phyloP scores from a whole-genome alignment of 2,329 filamentous ascomycete genomes.

The Metarhizium anisopliae region DNA sequence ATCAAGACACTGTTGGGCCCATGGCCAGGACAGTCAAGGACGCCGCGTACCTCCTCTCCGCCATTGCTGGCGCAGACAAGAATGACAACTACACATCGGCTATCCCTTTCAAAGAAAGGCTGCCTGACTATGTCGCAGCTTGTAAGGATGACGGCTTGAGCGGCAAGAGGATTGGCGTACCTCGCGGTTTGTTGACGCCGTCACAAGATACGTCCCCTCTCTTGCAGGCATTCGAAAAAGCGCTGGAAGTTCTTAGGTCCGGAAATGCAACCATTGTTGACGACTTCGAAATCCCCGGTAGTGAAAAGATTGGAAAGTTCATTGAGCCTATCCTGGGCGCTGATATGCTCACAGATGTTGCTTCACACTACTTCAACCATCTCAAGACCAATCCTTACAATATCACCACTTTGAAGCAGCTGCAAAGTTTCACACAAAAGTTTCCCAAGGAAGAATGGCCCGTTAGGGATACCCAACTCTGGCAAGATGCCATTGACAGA shows the following conservation, averaged over 20 bases:
- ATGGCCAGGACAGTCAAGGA: constrained; percentile 56
- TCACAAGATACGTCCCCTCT: not conserved
- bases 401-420: constrained; percentile 39
- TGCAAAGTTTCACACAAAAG: constrained; percentile 45
- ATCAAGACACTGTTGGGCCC: constrained; percentile 55
- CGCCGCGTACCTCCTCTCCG: constrained; percentile 49
- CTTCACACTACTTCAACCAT: constrained; percentile 40
- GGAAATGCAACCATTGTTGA: constrained; percentile 52
- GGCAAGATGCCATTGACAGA: constrained; percentile 44
- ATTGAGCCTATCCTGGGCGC: constrained; percentile 29
- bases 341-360: constrained; percentile 49
- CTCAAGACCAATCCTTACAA: constrained; percentile 50
- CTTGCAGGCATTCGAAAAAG: constrained; percentile 36
- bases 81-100: constrained; percentile 53
- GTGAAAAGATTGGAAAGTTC: constrained; percentile 17
- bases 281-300: constrained; percentile 12
- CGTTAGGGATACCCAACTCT: constrained; percentile 43
- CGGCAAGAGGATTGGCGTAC: constrained; percentile 55
- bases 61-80: constrained; percentile 51
- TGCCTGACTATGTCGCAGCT: constrained; percentile 53
- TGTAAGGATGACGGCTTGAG: constrained; percentile 42
- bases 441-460: constrained; percentile 48
- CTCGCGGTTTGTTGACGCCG: constrained; percentile 29
- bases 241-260: constrained; percentile 39
- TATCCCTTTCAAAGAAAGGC: constrained; percentile 43